Evolutionary conservation across 106 monocot genomes (phyloP).

Genomic region (Dendrobium chrysotoxum): DNA sequence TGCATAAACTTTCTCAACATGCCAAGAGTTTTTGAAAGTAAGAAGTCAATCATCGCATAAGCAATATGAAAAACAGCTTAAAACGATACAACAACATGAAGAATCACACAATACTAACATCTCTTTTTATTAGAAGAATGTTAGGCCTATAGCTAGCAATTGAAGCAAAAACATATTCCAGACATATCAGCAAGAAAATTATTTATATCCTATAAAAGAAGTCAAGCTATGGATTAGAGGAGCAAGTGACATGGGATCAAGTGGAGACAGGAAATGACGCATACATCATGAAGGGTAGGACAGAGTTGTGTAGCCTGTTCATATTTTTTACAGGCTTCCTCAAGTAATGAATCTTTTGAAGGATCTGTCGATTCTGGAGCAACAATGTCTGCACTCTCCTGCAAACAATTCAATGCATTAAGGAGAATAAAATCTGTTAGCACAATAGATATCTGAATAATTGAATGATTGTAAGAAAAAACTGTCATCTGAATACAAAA

Average conservation of each 20-base stretch:
- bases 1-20: neutral
- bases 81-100: neutral
- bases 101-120: neutral
- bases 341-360: slow-evolving; percentile 92
- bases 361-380: slow-evolving; percentile 54
- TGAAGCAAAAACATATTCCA: neutral
- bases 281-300: slow-evolving; percentile 93
- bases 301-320: slow-evolving; percentile 89
- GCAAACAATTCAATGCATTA: slow-evolving; percentile 8
- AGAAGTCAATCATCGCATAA: neutral
- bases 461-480: neutral
- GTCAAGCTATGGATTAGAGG: neutral
- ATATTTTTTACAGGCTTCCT: slow-evolving; percentile 98
- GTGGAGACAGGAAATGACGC: neutral
- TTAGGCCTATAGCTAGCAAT: neutral
- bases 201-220: neutral
- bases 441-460: neutral
- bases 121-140: slow-evolving; percentile 1
- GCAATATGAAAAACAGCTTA: neutral
- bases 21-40: neutral
- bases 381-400: slow-evolving; percentile 98
- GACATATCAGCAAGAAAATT: neutral
- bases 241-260: no score
- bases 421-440: neutral
- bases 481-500: neutral